Evolutionary conservation across 164 flowering plant species (phyloP).

Genomic region (Chloranthus sessilifolius): DNA sequence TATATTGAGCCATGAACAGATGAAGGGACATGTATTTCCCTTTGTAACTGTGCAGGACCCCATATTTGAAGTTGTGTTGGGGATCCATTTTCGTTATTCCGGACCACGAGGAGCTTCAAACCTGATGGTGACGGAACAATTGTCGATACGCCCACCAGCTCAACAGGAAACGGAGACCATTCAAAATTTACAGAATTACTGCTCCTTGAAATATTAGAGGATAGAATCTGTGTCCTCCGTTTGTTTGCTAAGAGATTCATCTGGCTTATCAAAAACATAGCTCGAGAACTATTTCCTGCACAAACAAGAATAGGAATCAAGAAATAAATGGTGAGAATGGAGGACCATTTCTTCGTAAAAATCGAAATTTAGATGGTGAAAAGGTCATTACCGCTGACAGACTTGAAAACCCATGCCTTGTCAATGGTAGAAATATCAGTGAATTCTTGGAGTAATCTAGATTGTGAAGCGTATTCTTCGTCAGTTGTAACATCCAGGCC

Average conservation of each 20-base stretch:
- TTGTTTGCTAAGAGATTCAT: slow-evolving; percentile 77
- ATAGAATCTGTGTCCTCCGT: slow-evolving; percentile 51
- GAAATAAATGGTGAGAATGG: no score
- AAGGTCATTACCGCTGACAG: slow-evolving; percentile 42
- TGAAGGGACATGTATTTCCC: slow-evolving; percentile 70
- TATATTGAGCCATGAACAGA: slow-evolving; percentile 86
- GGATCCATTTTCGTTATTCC: slow-evolving; percentile 76
- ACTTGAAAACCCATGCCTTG: slow-evolving; percentile 73
- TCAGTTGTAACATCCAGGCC: slow-evolving; percentile 46
- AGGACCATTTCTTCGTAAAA: no score
- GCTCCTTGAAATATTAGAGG: slow-evolving; percentile 45
- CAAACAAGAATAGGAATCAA: no score
- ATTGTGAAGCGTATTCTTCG: slow-evolving; percentile 64
- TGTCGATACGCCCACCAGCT: slow-evolving; percentile 65
- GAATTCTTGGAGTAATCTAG: slow-evolving; percentile 72
- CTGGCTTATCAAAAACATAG: slow-evolving; percentile 75
- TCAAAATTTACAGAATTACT: slow-evolving; percentile 41
- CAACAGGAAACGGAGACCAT: slow-evolving; percentile 98
- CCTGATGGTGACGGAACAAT: slow-evolving; percentile 93
- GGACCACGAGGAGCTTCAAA: slow-evolving; percentile 65
- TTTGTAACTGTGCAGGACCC: slow-evolving; percentile 63
- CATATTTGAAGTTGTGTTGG: slow-evolving; percentile 82
- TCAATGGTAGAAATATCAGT: slow-evolving; percentile 54
- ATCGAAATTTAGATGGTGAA: not conserved
- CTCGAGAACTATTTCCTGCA: slow-evolving; percentile 57